phyloP scores from a whole-genome alignment of 1,139 yeast species.

The Suzukiozyma palmioleophila region DNA sequence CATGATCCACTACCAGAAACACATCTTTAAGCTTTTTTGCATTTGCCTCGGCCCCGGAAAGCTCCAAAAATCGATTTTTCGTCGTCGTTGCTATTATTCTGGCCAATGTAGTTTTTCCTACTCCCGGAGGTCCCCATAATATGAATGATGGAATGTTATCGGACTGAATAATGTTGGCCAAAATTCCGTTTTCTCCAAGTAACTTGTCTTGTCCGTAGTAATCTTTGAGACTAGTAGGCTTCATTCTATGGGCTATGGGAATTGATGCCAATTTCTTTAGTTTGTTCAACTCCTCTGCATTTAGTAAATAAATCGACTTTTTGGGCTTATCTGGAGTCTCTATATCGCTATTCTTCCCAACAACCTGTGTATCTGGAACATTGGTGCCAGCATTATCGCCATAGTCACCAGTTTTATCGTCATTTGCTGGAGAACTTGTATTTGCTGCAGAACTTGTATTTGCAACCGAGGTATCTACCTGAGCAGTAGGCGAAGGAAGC shows the following conservation, averaged over 20 bases:
- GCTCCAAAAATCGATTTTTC: constrained; percentile 62
- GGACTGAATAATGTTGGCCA: constrained; percentile 61
- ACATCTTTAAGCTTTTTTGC: constrained; percentile 66
- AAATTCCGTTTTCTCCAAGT: constrained; percentile 67
- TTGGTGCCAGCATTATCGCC: too few species aligned
- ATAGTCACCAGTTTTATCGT: too few species aligned
- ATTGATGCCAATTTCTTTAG: constrained; percentile 44
- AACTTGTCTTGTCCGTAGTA: constrained; percentile 85
- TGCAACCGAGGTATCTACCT: too few species aligned
- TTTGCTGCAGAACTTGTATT: too few species aligned
- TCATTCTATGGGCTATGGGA: constrained; percentile 84
- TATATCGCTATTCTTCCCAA: too few species aligned
- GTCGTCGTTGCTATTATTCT: constrained; percentile 55
- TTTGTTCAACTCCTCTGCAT: constrained; percentile 15
- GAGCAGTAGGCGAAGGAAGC: too few species aligned
- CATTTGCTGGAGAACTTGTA: too few species aligned
- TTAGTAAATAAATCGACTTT: constrained; percentile 10
- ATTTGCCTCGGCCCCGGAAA: constrained; percentile 81
- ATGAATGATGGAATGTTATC: constrained; percentile 78
- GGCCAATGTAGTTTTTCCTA: constrained; percentile 83
- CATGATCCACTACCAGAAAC: constrained; percentile 71
- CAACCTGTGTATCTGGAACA: too few species aligned
- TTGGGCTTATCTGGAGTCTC: constrained; percentile 4
- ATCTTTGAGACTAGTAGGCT: constrained; percentile 72
- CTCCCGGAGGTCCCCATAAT: constrained; percentile 96